Evolutionary conservation across 1,284 basidiomycete genomes (phyloP).

Genomic region (Phlebopus sp.): DNA sequence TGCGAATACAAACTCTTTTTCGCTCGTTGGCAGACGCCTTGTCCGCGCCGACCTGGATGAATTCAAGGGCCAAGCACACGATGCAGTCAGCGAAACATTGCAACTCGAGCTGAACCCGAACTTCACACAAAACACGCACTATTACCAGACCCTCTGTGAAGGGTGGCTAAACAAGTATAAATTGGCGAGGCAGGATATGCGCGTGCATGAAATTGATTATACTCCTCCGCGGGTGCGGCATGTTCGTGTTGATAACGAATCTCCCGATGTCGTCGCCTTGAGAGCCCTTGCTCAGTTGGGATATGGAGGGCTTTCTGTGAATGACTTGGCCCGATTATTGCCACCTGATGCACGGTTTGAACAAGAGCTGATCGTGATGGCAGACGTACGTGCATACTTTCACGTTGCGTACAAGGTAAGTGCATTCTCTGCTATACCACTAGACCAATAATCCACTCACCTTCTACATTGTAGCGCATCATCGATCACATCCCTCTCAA

Average conservation of each 20-base stretch:
- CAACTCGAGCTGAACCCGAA: conserved; percentile 26
- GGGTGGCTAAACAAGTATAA: conserved; percentile 21
- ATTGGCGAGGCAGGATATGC: conserved; percentile 7
- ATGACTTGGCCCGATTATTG: conserved; percentile 21
- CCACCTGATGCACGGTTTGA: conserved; percentile 22
- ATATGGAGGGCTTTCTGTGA: conserved; percentile 15
- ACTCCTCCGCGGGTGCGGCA: neutral
- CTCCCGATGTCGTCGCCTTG: conserved; percentile 16
- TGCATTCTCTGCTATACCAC: neutral
- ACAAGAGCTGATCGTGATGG: conserved; percentile 48
- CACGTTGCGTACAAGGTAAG: conserved; percentile 46
- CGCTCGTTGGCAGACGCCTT: conserved; percentile 18
- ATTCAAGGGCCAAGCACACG: conserved; percentile 10
- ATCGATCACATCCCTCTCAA: conserved; percentile 50
- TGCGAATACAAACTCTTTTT: neutral
- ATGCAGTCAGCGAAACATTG: conserved; percentile 22
- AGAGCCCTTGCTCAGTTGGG: conserved; percentile 19
- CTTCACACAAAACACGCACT: conserved; percentile 34
- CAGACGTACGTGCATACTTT: conserved; percentile 51
- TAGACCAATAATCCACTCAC: neutral
- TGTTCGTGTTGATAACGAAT: too few species aligned
- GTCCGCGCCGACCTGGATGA: conserved; percentile 23
- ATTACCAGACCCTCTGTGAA: conserved; percentile 22
- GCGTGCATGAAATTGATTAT: neutral
- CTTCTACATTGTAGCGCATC: conserved; percentile 40